A percentile compares a stretch with the other conserved stretches of the same genome.
Evolutionary conservation across 768 basidiomycete species (phyloP).

Genomic region (Phanerochaete carnosa): DNA sequence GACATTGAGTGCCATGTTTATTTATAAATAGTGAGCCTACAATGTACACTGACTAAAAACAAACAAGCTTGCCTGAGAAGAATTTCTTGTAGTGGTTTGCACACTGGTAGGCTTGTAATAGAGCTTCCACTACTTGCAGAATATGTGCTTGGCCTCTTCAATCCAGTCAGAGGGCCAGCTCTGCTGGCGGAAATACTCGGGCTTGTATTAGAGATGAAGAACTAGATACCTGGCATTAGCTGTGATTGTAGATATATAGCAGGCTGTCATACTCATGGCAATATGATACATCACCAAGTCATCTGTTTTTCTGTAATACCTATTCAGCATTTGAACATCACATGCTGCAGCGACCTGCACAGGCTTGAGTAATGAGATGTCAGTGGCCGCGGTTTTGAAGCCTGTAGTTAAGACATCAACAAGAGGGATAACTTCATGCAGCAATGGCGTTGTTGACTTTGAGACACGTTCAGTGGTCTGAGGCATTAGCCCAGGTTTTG

Average conservation of each 20-base stretch:
- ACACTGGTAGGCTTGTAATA: slow-evolving; percentile 5
- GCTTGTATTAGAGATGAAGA: slow-evolving; percentile 20
- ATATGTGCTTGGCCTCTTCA: slow-evolving; percentile 5
- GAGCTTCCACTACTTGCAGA: background rate
- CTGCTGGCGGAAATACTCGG: slow-evolving; percentile 15
- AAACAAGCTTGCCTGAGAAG: background rate
- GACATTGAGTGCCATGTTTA: no score
- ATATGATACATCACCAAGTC: slow-evolving; percentile 12
- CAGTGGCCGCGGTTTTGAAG: slow-evolving; percentile 10
- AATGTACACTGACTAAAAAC: background rate
- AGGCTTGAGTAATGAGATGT: background rate
- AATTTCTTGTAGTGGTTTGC: background rate
- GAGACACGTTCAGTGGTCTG: slow-evolving; percentile 2
- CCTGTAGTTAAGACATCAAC: slow-evolving; percentile 17
- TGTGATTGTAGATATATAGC: no score
- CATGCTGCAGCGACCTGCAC: slow-evolving; percentile 11
- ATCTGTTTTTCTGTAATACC: slow-evolving; percentile 14
- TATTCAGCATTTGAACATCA: slow-evolving; percentile 7
- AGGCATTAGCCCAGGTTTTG: background rate
- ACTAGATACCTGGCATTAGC: no score
- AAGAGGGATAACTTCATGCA: slow-evolving; percentile 23
- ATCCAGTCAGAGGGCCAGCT: slow-evolving; percentile 22
- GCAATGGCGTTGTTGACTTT: slow-evolving; percentile 5
- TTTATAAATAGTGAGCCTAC: no score
- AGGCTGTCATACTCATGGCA: slow-evolving; percentile 19